A percentile compares a stretch with the other conserved stretches of the same genome.
phyloP scores from a whole-genome alignment of 768 basidiomycete species.

The Tricholoma bakamatsutake region DNA sequence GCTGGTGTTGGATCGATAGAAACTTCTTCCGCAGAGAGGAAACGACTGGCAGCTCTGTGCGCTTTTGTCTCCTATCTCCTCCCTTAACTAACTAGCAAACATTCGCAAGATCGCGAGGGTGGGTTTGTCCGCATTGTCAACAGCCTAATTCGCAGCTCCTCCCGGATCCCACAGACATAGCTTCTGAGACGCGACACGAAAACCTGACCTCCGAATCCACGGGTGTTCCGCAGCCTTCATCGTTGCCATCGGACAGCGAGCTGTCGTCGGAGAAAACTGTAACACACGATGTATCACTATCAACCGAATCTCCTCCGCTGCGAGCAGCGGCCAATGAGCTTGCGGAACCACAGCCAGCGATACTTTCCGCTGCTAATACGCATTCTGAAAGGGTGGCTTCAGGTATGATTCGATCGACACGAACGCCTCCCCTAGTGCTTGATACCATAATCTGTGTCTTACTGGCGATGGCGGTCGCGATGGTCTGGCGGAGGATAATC shows the following conservation, averaged over 20 bases:
- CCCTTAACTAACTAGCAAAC: conserved; percentile 7
- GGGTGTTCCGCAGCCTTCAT: neutral
- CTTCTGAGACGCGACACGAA: neutral
- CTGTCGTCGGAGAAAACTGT: neutral
- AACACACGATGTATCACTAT: neutral
- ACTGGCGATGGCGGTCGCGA: conserved; percentile 59
- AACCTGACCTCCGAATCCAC: neutral
- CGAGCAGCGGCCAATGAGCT: neutral
- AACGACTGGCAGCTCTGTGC: conserved; percentile 70
- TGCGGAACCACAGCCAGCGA: neutral
- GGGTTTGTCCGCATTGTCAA: conserved; percentile 73
- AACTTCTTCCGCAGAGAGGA: conserved; percentile 67
- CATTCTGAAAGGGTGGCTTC: conserved; percentile 10
- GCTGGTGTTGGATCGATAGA: conserved; percentile 87
- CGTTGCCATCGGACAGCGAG: neutral
- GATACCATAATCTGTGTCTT: conserved; percentile 73
- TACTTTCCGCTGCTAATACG: conserved; percentile 6
- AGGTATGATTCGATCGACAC: conserved; percentile 1
- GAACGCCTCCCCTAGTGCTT: conserved; percentile 55
- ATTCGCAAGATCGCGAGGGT: conserved; percentile 64
- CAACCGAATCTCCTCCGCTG: neutral
- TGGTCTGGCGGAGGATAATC: conserved; percentile 57
- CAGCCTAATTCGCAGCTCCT: conserved; percentile 62
- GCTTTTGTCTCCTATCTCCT: conserved; percentile 17
- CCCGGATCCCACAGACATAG: conserved; percentile 50